Evolutionary conservation across 352 stramenopile species (phyloP).

Genomic region (Globisporangium sylvaticum): DNA sequence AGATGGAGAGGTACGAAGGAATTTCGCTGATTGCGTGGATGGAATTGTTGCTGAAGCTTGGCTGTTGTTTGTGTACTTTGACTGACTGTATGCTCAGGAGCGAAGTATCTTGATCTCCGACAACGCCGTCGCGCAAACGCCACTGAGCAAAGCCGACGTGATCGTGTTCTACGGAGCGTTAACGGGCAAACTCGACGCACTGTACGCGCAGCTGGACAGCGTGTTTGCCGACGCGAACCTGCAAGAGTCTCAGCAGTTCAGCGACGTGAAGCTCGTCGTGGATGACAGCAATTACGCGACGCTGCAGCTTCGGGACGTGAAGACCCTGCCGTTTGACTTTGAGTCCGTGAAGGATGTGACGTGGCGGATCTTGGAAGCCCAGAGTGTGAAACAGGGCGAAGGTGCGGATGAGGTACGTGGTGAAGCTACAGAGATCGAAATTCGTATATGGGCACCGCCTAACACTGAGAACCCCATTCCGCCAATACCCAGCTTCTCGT

Average conservation of each 20-base stretch:
- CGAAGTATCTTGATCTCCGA: not conserved
- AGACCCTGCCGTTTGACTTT: constrained; percentile 11
- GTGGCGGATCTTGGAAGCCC: not conserved
- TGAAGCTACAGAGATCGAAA: no score
- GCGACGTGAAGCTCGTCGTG: not conserved
- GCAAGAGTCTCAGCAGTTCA: not conserved
- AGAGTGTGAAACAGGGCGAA: not conserved
- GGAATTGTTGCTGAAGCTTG: no score
- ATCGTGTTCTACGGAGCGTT: constrained; percentile 1
- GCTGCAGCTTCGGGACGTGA: constrained; percentile 8
- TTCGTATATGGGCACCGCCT: no score
- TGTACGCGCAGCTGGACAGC: constrained; percentile 8
- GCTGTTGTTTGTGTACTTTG: no score
- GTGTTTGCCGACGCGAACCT: not conserved
- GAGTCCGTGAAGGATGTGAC: constrained; percentile 1
- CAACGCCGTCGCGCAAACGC: not conserved
- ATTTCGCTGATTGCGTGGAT: no score
- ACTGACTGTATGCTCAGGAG: no score
- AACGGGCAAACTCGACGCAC: constrained; percentile 10
- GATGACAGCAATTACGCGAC: not conserved
- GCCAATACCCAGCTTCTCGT: not conserved
- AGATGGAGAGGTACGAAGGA: not conserved
- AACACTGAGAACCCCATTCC: no score
- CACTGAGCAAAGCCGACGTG: not conserved
- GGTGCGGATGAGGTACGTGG: not conserved